phyloP scores from a whole-genome alignment of 177 flowering plant species.

The Telopea speciosissima region DNA sequence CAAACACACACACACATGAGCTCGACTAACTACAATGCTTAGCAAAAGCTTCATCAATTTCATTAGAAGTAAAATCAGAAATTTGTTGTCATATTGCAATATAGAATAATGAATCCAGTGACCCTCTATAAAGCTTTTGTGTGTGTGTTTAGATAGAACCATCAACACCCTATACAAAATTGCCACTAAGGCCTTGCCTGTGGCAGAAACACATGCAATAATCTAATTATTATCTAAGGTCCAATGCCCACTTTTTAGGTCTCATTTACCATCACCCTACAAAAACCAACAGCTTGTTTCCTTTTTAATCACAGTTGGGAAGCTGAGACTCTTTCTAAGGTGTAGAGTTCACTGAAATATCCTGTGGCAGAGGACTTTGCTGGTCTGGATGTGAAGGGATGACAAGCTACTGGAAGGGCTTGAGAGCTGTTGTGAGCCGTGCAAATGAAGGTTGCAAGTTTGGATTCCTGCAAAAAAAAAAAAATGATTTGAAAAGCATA shows the following conservation, averaged over 20 bases:
- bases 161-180: constrained; percentile 10
- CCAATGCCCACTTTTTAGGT: background rate
- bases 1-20: too few species aligned
- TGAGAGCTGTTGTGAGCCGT: too few species aligned
- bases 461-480: constrained; percentile 75
- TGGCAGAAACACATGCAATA: background rate
- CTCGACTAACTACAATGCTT: too few species aligned
- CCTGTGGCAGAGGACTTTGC: too few species aligned
- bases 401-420: too few species aligned
- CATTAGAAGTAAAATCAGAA: too few species aligned
- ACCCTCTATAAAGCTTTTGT: background rate
- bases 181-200: background rate
- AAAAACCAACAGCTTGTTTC: constrained; percentile 16
- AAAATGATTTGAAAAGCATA: constrained; percentile 1
- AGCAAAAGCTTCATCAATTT: too few species aligned
- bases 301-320: constrained; percentile 39
- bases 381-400: too few species aligned
- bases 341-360: too few species aligned
- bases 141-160: background rate
- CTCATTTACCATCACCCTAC: constrained; percentile 5
- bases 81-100: too few species aligned
- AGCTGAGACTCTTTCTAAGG: too few species aligned
- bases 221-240: constrained; percentile 1
- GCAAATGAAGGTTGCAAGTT: too few species aligned
- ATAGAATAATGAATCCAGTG: background rate